Conservation (phyloP, 148 eudicot genomes). For the Rhododendron griersonianum region DNA sequence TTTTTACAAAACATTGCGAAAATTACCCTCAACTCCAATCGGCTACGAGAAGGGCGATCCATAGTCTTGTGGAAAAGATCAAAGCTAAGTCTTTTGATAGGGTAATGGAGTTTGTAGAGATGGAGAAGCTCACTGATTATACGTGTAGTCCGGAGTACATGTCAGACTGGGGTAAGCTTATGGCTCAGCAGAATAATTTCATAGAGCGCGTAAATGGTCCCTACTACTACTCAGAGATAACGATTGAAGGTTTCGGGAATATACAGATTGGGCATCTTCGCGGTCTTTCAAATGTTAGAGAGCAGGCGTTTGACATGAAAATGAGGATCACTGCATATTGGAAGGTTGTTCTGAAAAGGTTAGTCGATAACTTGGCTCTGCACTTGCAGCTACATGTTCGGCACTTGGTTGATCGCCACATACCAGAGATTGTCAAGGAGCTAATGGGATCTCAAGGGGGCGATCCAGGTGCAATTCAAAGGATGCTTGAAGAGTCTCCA, state of each 20-base stretch:
- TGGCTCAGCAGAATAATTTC: conserved; percentile 19
- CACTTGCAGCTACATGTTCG: conserved; percentile 39
- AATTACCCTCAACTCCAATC: conserved; percentile 37
- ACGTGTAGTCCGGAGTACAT: conserved; percentile 44
- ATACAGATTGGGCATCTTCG: conserved; percentile 33
- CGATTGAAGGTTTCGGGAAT: conserved; percentile 24
- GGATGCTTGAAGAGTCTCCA: conserved; percentile 53
- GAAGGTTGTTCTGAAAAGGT: conserved; percentile 51
- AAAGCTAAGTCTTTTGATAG: conserved; percentile 22
- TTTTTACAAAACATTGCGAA: conserved; percentile 30
- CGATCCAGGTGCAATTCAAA: conserved; percentile 39
- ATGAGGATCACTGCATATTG: conserved; percentile 39
- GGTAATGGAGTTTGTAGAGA: conserved; percentile 36
- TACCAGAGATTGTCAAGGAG: conserved; percentile 43
- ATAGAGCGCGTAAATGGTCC: conserved; percentile 11
- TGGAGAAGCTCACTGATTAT: conserved; percentile 43
- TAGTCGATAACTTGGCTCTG: conserved; percentile 52
- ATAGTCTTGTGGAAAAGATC: conserved; percentile 21
- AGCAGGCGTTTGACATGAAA: conserved; percentile 35
- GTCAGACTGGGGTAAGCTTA: conserved; percentile 25
- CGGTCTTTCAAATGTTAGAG: not conserved
- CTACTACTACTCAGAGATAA: not conserved
- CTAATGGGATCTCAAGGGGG: conserved; percentile 22
- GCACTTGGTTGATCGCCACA: conserved; percentile 45
- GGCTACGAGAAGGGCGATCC: conserved; percentile 24